These are phyloP conservation scores for Thalassiosira livingstoniorum DNA, from an alignment of 352 stramenopile genomes.

Conservation along the genomic window DNA sequence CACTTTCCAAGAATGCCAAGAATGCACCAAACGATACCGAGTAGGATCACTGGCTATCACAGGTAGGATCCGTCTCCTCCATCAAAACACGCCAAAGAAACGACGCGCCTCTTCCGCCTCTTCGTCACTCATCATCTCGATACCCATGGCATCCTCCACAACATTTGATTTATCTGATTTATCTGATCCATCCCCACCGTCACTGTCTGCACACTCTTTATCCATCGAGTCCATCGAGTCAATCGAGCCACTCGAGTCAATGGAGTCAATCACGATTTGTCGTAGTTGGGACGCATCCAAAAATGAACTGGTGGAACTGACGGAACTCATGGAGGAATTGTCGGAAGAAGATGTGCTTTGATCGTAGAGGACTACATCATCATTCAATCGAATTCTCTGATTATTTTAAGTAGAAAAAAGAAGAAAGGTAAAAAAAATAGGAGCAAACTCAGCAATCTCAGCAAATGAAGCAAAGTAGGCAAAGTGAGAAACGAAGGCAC, in stretches of 20 bases:
- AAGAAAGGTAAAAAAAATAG: neutral
- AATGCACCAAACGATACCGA: too few species aligned
- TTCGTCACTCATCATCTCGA: conserved; percentile 71
- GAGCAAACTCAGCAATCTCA: neutral
- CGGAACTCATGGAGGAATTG: too few species aligned
- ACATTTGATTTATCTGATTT: neutral
- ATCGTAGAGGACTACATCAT: conserved; percentile 19
- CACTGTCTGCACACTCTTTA: neutral
- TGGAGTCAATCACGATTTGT: conserved; percentile 11
- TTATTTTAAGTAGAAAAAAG: neutral
- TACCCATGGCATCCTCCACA: conserved; percentile 15
- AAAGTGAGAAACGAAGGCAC: too few species aligned
- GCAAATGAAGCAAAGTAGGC: too few species aligned
- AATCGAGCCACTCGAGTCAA: neutral
- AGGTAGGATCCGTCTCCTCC: neutral
- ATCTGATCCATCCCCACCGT: neutral
- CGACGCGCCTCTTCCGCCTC: conserved; percentile 68
- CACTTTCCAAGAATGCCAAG: too few species aligned
- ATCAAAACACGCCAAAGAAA: conserved; percentile 78
- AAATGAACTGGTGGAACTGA: neutral
- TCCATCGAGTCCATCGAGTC: neutral
- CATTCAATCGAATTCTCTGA: conserved; percentile 31
- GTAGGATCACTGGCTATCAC: too few species aligned
- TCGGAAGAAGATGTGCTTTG: conserved; percentile 11
- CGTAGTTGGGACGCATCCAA: conserved; percentile 13